A percentile compares a stretch with the other conserved stretches of the same genome.
These are phyloP conservation scores for Stromatinia cepivora DNA, from an alignment of 2,329 filamentous ascomycete genomes.

Conservation along the genomic window DNA sequence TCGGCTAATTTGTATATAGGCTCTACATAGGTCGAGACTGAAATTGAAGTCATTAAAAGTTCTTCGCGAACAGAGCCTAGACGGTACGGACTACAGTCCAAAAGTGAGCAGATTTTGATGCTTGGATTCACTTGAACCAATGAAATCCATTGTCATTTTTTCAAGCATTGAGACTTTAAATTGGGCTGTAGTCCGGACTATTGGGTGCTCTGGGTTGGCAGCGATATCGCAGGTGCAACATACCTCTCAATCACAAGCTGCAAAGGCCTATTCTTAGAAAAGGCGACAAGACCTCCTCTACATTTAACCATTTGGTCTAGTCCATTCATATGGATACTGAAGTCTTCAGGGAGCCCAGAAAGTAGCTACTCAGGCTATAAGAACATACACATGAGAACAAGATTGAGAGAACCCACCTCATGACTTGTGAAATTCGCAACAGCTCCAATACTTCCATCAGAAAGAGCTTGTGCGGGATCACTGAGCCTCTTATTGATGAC, in stretches of 20 bases:
- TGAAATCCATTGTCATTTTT: too few species aligned
- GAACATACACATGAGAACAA: neutral
- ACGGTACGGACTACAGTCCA: too few species aligned
- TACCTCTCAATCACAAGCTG: constrained; percentile 9
- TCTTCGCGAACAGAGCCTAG: neutral
- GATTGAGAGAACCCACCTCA: neutral
- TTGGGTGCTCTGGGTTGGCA: neutral
- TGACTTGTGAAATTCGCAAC: constrained; percentile 15
- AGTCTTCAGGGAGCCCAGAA: neutral
- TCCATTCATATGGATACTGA: constrained; percentile 4
- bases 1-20: constrained; percentile 10
- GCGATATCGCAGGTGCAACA: neutral
- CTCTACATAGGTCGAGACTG: constrained; percentile 17
- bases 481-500: neutral
- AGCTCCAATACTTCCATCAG: constrained; percentile 9
- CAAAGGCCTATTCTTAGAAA: neutral
- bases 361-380: constrained; percentile 3
- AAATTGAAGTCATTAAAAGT: neutral
- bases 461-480: neutral
- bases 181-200: too few species aligned
- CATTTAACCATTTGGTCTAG: constrained; percentile 5
- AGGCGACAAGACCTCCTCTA: neutral
- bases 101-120: too few species aligned
- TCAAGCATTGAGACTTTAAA: too few species aligned
- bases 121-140: too few species aligned